Evolutionary conservation across 371 early-diverging fungal genomes (phyloP).

Genomic region (Thermomucor indicae-seudaticae): DNA sequence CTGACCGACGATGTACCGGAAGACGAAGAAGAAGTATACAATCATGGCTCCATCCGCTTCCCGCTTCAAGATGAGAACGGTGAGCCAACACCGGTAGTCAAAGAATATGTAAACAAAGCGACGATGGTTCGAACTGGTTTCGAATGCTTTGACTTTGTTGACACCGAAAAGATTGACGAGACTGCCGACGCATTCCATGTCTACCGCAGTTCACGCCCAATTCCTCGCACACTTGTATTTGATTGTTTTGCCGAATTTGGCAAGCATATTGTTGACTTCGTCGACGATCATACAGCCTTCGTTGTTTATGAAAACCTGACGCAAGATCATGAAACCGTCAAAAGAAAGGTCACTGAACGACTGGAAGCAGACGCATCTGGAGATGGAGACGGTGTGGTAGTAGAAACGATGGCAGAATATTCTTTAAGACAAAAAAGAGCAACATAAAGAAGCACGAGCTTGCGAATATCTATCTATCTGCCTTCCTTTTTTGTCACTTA

Average conservation of each 20-base stretch:
- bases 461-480: not conserved
- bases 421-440: not conserved
- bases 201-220: not conserved
- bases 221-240: not conserved
- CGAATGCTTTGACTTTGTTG: conserved; percentile 32
- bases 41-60: conserved; percentile 31
- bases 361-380: not conserved
- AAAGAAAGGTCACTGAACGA: not conserved
- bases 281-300: conserved; percentile 19
- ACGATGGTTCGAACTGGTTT: conserved; percentile 31
- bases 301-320: conserved; percentile 25
- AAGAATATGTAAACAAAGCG: conserved; percentile 24
- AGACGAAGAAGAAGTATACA: conserved; percentile 29
- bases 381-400: not conserved
- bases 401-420: conserved; percentile 14
- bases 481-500: not conserved
- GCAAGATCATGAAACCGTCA: conserved; percentile 4
- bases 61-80: conserved; percentile 13
- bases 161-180: conserved; percentile 10
- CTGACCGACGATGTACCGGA: conserved; percentile 2
- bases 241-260: conserved; percentile 17
- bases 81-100: conserved; percentile 12
- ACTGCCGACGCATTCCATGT: conserved; percentile 1
- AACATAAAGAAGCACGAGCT: not conserved
- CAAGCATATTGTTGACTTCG: conserved; percentile 22